A percentile compares a stretch with the other conserved stretches of the same genome.
phyloP scores from a whole-genome alignment of 1,284 basidiomycete species.

The Apiotrichum montevideense region DNA sequence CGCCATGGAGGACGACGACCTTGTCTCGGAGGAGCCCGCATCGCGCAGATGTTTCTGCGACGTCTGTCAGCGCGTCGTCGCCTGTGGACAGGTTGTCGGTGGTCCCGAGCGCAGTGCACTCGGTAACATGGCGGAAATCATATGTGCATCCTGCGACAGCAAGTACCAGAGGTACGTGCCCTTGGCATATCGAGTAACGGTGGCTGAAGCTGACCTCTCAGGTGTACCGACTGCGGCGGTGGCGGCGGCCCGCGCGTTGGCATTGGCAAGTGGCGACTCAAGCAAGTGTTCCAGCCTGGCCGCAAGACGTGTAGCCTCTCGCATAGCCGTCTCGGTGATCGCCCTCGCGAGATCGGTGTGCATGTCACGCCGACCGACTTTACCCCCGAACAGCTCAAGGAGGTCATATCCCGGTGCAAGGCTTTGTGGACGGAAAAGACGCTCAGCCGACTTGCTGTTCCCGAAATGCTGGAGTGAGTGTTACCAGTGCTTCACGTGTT shows the following conservation, averaged over 20 bases:
- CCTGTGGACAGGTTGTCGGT: constrained; percentile 30
- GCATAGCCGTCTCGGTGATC: constrained; percentile 45
- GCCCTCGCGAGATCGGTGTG: constrained; percentile 41
- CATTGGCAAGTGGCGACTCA: constrained; percentile 50
- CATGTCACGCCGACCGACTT: constrained; percentile 43
- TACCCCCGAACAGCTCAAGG: constrained; percentile 40
- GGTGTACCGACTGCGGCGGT: constrained; percentile 39
- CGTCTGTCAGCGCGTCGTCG: constrained; percentile 43
- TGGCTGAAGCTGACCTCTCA: neutral
- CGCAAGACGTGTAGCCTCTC: constrained; percentile 48
- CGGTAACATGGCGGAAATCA: constrained; percentile 33
- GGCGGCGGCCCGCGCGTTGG: constrained; percentile 46
- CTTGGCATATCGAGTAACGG: too few species aligned
- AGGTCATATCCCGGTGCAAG: constrained; percentile 41
- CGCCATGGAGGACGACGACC: constrained; percentile 39
- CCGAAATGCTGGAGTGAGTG: constrained; percentile 45
- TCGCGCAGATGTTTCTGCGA: constrained; percentile 34
- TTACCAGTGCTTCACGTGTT: neutral
- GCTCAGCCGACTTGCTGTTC: constrained; percentile 42
- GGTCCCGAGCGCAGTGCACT: constrained; percentile 27
- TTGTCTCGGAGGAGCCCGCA: constrained; percentile 12
- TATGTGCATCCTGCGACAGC: constrained; percentile 36
- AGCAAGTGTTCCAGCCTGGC: constrained; percentile 48
- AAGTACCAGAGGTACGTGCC: constrained; percentile 36
- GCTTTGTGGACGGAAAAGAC: constrained; percentile 46